Evolutionary conservation across 2,329 filamentous ascomycete genomes (phyloP).

Genomic region (Phoma sp.): DNA sequence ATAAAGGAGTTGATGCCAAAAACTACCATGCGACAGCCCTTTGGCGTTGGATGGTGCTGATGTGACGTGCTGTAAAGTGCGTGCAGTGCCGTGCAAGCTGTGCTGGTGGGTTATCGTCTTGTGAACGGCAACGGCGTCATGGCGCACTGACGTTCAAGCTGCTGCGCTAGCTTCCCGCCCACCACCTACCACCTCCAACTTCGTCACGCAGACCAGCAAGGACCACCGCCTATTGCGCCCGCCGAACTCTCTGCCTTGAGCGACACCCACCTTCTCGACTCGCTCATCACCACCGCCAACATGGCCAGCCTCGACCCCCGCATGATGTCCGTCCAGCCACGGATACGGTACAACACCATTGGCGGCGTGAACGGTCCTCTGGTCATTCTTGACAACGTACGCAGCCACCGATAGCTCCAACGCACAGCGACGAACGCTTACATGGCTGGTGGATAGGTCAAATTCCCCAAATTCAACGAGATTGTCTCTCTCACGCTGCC

Average conservation of each 20-base stretch:
- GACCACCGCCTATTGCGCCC: slow-evolving; percentile 27
- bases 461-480: slow-evolving; percentile 97
- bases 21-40: no score
- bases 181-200: slow-evolving; percentile 34
- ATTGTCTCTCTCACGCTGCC: slow-evolving; percentile 95
- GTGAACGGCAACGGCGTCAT: slow-evolving; percentile 15
- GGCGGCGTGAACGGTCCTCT: slow-evolving; percentile 97
- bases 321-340: slow-evolving; percentile 68
- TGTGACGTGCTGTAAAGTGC: background rate
- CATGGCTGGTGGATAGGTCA: slow-evolving; percentile 69
- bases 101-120: background rate
- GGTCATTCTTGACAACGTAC: slow-evolving; percentile 95
- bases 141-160: slow-evolving; percentile 12
- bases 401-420: slow-evolving; percentile 44
- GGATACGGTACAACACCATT: slow-evolving; percentile 96
- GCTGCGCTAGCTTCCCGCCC: slow-evolving; percentile 27
- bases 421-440: slow-evolving; percentile 28
- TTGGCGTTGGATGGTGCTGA: no score
- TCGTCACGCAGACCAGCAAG: slow-evolving; percentile 25
- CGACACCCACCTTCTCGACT: slow-evolving; percentile 24
- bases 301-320: slow-evolving; percentile 55
- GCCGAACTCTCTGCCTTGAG: slow-evolving; percentile 22
- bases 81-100: background rate
- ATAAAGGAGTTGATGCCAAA: background rate
- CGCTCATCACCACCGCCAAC: slow-evolving; percentile 36